phyloP scores from a whole-genome alignment of 1,284 basidiomycete genomes.

The Cryptococcus sp. region DNA sequence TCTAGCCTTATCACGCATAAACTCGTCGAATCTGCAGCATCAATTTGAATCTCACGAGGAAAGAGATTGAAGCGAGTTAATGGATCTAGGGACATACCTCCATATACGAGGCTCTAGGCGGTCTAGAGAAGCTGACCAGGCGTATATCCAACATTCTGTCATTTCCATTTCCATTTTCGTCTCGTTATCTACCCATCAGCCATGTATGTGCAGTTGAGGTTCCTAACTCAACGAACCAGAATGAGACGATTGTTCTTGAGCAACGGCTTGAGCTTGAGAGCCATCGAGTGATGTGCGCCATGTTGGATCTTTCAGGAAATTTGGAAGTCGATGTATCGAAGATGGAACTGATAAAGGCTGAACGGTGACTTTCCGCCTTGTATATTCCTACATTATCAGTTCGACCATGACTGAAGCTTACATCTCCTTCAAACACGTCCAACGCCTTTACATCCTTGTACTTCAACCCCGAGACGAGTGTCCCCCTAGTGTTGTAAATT shows the following conservation, averaged over 20 bases:
- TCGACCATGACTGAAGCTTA: slow-evolving; percentile 45
- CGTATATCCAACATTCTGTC: slow-evolving; percentile 60
- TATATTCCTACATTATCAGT: slow-evolving; percentile 61
- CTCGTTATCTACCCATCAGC: background rate
- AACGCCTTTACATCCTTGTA: slow-evolving; percentile 57
- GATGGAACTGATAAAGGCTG: slow-evolving; percentile 52
- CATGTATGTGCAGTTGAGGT: background rate
- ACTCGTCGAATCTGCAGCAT: slow-evolving; percentile 27
- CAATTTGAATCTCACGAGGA: slow-evolving; percentile 24
- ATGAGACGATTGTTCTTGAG: background rate
- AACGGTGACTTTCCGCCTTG: slow-evolving; percentile 55
- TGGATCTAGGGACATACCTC: slow-evolving; percentile 63
- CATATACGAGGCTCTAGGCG: slow-evolving; percentile 61
- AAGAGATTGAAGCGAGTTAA: background rate
- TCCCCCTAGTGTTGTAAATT: slow-evolving; percentile 55
- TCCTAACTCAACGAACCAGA: background rate
- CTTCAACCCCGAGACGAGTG: slow-evolving; percentile 63
- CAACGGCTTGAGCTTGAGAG: slow-evolving; percentile 8
- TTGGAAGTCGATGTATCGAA: slow-evolving; percentile 35
- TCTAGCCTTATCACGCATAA: slow-evolving; percentile 34
- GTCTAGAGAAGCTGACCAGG: slow-evolving; percentile 55
- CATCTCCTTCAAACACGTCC: slow-evolving; percentile 74
- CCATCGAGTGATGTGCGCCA: slow-evolving; percentile 9
- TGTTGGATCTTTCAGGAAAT: slow-evolving; percentile 39
- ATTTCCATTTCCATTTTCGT: slow-evolving; percentile 6